Conservation (phyloP, 2,329 filamentous ascomycete genomes). For the Teratosphaeria zuluensis region DNA sequence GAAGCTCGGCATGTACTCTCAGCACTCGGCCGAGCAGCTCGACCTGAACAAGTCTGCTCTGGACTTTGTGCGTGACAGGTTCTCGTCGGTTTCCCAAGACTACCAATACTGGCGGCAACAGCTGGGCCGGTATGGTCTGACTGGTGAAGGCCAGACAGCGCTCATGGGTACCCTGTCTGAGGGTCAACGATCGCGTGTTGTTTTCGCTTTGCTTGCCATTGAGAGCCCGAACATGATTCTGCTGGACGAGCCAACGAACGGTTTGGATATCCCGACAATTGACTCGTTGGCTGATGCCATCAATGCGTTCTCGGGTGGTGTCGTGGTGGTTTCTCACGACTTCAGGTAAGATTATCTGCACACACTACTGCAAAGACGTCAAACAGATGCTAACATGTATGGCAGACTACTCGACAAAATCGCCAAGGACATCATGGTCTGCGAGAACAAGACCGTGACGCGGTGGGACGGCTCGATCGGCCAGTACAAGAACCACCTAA, state of each 20-base stretch:
- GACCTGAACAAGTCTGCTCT: constrained; percentile 96
- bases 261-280: constrained; percentile 96
- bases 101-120: constrained; percentile 99
- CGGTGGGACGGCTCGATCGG: constrained; percentile 83
- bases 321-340: constrained; percentile 96
- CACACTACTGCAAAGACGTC: background rate
- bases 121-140: constrained; percentile 87
- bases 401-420: constrained; percentile 92
- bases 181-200: constrained; percentile 95
- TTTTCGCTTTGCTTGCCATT: constrained; percentile 92
- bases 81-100: constrained; percentile 78
- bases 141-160: constrained; percentile 87
- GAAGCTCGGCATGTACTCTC: constrained; percentile 95
- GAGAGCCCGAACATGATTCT: constrained; percentile 96
- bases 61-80: constrained; percentile 97
- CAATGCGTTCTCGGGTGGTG: constrained; percentile 91
- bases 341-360: constrained; percentile 61
- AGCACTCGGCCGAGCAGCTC: constrained; percentile 97
- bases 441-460: constrained; percentile 91
- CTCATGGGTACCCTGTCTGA: constrained; percentile 97
- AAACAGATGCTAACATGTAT: constrained; percentile 25
- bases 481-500: constrained; percentile 95
- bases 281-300: constrained; percentile 96
- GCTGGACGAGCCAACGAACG: constrained; percentile 98
- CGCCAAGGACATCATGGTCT: constrained; percentile 98